Percentiles rank a stretch among this genome's conserved stretches.
Conservation (phyloP, 306 rosid genomes). For the Ziziphus jujuba region DNA sequence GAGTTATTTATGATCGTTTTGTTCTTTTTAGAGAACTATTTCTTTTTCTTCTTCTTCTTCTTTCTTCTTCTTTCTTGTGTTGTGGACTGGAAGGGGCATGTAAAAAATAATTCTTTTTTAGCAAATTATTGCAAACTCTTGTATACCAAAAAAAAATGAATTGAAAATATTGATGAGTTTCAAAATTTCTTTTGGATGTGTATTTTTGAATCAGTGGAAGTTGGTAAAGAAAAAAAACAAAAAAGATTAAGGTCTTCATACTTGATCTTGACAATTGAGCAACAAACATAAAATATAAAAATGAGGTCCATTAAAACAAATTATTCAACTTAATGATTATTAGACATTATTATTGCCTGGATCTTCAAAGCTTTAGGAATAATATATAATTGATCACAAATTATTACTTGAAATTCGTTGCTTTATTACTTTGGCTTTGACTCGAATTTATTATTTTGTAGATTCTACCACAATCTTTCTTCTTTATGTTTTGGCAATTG, state of each 20-base stretch:
- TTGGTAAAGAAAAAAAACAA: too few species aligned
- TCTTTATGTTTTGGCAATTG: too few species aligned
- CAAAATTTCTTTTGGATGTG: neutral
- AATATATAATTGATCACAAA: neutral
- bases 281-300: too few species aligned
- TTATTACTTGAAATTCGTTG: too few species aligned
- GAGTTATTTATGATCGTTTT: constrained; percentile 51
- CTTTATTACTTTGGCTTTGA: too few species aligned
- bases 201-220: neutral
- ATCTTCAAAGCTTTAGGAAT: neutral
- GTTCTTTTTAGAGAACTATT: constrained; percentile 18
- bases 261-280: too few species aligned
- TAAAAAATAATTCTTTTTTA: constrained; percentile 62
- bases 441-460: too few species aligned
- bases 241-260: too few species aligned
- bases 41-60: constrained; percentile 12
- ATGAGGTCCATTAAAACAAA: too few species aligned
- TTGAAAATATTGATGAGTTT: constrained; percentile 4
- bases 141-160: constrained; percentile 26
- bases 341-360: too few species aligned
- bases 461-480: too few species aligned
- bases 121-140: constrained; percentile 30
- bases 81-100: constrained; percentile 31
- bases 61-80: neutral
- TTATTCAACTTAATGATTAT: too few species aligned